These are phyloP conservation scores for Selaginella moellendorffii DNA, from an alignment of 75 land plant species.

Conservation along the genomic window DNA sequence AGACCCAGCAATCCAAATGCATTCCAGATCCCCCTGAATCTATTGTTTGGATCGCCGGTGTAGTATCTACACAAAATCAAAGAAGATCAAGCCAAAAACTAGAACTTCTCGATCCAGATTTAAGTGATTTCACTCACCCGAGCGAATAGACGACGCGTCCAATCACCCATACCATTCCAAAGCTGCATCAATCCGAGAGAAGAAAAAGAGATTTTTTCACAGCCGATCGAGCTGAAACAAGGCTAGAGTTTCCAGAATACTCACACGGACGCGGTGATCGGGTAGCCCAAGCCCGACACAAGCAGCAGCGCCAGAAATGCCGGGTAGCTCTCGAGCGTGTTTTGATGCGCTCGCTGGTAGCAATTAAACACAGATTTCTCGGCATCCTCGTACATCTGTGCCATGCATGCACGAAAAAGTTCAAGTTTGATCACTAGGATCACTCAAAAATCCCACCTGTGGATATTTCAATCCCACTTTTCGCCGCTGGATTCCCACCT, in stretches of 20 bases:
- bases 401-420: neutral
- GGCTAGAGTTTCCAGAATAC: neutral
- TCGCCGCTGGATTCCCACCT: conserved; percentile 20
- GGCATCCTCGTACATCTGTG: conserved; percentile 33
- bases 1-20: conserved; percentile 23
- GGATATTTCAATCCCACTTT: conserved; percentile 27
- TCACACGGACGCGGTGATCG: conserved; percentile 29
- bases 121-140: neutral
- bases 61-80: conserved; percentile 15
- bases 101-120: neutral
- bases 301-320: conserved; percentile 23
- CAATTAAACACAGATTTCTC: conserved; percentile 31
- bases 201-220: neutral
- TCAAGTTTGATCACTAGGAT: neutral
- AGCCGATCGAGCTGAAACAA: neutral
- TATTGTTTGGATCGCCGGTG: conserved; percentile 30
- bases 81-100: neutral
- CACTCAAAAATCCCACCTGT: conserved; percentile 10
- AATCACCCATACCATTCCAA: neutral
- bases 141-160: neutral
- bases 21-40: conserved; percentile 21
- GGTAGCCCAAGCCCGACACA: conserved; percentile 23
- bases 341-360: conserved; percentile 34
- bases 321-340: conserved; percentile 27
- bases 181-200: neutral